Percentiles rank a stretch among this genome's conserved stretches.
Conservation (phyloP, 1,139 yeast genomes). For the Saccharomycopsis hybrid region DNA sequence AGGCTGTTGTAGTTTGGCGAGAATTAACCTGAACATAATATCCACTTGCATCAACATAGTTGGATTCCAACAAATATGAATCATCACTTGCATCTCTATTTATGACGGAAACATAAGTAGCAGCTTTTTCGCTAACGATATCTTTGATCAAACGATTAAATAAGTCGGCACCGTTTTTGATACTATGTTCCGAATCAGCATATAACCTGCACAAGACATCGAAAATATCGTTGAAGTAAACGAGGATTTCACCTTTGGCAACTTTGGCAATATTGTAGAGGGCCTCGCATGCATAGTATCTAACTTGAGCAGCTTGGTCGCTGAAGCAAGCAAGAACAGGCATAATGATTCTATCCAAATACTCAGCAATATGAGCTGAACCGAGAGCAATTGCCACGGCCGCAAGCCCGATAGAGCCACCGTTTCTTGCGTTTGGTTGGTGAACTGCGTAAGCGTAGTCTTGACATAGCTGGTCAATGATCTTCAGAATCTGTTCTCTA, state of each 20-base stretch:
- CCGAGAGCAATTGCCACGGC: slow-evolving; percentile 78
- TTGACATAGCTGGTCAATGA: slow-evolving; percentile 60
- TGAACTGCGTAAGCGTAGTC: slow-evolving; percentile 75
- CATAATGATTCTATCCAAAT: slow-evolving; percentile 79
- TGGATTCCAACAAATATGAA: slow-evolving; percentile 26
- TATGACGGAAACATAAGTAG: slow-evolving; percentile 80
- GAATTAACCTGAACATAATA: slow-evolving; percentile 60
- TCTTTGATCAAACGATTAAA: slow-evolving; percentile 88
- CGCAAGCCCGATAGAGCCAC: slow-evolving; percentile 71
- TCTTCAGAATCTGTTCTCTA: slow-evolving; percentile 56
- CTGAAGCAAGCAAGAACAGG: slow-evolving; percentile 95
- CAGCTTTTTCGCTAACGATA: slow-evolving; percentile 91
- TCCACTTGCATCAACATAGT: slow-evolving; percentile 40
- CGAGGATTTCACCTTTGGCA: slow-evolving; percentile 88
- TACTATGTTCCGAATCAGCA: slow-evolving; percentile 88
- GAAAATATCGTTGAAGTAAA: slow-evolving; percentile 89
- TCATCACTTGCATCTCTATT: slow-evolving; percentile 35
- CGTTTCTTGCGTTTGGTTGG: slow-evolving; percentile 69
- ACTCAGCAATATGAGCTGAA: slow-evolving; percentile 59
- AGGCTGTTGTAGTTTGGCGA: slow-evolving; percentile 67
- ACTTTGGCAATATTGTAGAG: slow-evolving; percentile 94
- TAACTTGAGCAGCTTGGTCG: slow-evolving; percentile 92
- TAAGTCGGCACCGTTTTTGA: slow-evolving; percentile 92
- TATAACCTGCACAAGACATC: slow-evolving; percentile 87
- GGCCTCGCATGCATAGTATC: slow-evolving; percentile 96